Conservation (phyloP, 257 asterid genomes). For the Cinchona pubescens region DNA sequence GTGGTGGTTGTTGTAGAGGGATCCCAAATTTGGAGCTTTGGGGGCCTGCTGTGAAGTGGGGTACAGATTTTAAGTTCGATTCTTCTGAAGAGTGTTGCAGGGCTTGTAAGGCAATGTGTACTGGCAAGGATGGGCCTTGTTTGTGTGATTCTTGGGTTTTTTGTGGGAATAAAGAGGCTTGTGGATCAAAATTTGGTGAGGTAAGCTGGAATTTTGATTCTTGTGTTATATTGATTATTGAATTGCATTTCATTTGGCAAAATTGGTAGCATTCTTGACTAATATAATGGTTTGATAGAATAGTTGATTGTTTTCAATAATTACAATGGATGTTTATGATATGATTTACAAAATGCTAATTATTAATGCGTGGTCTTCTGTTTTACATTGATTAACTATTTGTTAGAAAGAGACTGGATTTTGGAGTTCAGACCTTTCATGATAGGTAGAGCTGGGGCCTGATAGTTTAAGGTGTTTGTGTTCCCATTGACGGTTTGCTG, state of each 20-base stretch:
- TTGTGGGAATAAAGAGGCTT: constrained; percentile 71
- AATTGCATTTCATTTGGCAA: neutral
- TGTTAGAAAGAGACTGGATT: neutral
- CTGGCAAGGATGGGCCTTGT: constrained; percentile 78
- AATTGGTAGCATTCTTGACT: neutral
- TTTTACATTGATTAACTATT: neutral
- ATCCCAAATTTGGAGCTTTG: constrained; percentile 71
- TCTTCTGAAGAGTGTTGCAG: constrained; percentile 65
- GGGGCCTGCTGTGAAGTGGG: constrained; percentile 97
- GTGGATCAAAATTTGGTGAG: constrained; percentile 86
- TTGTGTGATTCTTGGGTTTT: constrained; percentile 94
- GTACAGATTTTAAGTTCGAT: constrained; percentile 79
- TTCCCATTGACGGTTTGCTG: neutral
- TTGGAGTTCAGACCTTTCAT: neutral
- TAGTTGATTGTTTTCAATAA: neutral
- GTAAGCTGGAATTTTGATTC: constrained; percentile 31
- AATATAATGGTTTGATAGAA: neutral
- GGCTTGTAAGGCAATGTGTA: constrained; percentile 81
- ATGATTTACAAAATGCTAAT: neutral
- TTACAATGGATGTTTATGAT: neutral
- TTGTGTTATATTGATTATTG: neutral
- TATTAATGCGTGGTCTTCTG: neutral
- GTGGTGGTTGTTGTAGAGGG: constrained; percentile 73
- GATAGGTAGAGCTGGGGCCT: neutral
- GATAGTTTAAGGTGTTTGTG: neutral